Evolutionary conservation across 257 asterid genomes (phyloP).

Genomic region (Nicotiana knightiana): DNA sequence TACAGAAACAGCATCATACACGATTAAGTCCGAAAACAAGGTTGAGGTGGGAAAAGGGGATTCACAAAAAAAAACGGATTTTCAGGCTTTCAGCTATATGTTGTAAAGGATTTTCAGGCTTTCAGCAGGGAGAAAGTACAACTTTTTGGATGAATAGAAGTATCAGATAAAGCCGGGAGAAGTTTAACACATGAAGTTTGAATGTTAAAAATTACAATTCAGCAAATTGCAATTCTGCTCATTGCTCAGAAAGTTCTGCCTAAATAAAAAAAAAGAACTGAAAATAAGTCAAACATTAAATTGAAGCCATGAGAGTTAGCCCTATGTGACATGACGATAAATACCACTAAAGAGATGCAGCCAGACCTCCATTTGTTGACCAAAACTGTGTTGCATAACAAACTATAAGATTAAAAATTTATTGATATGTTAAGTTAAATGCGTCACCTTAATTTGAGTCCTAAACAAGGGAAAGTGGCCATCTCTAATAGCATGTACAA

Average conservation of each 20-base stretch:
- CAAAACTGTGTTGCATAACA: background rate
- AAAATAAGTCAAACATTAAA: background rate
- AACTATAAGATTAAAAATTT: background rate
- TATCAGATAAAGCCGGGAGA: background rate
- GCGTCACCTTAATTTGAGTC: background rate
- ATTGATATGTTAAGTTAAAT: background rate
- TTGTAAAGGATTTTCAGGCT: background rate
- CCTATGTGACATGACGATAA: background rate
- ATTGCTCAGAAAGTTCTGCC: background rate
- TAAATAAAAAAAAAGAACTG: background rate
- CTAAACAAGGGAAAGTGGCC: background rate
- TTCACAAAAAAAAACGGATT: background rate
- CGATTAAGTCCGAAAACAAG: slow-evolving; percentile 5
- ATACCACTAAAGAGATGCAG: background rate
- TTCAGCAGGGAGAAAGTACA: background rate
- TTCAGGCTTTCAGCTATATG: background rate
- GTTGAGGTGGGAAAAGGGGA: background rate
- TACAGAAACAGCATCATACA: slow-evolving; percentile 21
- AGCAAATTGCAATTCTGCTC: background rate
- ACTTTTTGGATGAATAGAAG: background rate
- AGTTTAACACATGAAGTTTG: background rate
- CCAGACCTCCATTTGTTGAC: background rate
- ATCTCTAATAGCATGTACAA: background rate
- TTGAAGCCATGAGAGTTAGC: background rate
- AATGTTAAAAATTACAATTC: background rate